Percentiles rank a stretch among this genome's conserved stretches.
These are phyloP conservation scores for Ilyonectria mors-panacis DNA, from an alignment of 2,329 filamentous ascomycete species.

Conservation along the genomic window DNA sequence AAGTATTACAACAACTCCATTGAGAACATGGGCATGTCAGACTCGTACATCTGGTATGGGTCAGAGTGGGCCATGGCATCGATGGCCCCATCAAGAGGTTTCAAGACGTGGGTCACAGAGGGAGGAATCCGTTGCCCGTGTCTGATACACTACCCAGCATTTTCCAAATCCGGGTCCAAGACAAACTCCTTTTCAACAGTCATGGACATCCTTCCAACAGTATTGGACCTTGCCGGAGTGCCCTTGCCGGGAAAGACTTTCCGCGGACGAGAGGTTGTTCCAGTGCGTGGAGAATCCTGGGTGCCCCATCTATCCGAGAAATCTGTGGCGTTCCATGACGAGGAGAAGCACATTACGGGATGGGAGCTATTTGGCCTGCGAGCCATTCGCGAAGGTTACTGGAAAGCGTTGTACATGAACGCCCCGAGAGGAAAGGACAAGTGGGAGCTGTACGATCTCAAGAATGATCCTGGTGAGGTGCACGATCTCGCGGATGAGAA, in stretches of 20 bases:
- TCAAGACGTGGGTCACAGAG: conserved; percentile 40
- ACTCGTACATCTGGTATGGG: conserved; percentile 74
- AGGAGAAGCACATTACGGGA: conserved; percentile 63
- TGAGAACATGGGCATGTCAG: conserved; percentile 69
- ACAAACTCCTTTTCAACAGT: conserved; percentile 53
- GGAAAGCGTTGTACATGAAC: conserved; percentile 70
- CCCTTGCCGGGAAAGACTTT: conserved; percentile 54
- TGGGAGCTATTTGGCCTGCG: conserved; percentile 69
- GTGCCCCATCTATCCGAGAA: conserved; percentile 1
- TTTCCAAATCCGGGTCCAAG: conserved; percentile 57
- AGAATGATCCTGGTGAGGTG: conserved; percentile 22
- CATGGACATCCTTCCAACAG: conserved; percentile 64
- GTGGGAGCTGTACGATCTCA: conserved; percentile 32
- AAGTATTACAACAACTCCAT: conserved; percentile 67
- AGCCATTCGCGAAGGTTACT: conserved; percentile 68
- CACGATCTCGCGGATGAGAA: conserved; percentile 15
- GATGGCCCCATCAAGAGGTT: conserved; percentile 63
- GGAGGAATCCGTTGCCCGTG: conserved; percentile 26
- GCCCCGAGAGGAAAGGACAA: conserved; percentile 17
- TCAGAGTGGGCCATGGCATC: conserved; percentile 55
- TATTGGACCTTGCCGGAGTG: conserved; percentile 61
- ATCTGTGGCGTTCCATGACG: conserved; percentile 61
- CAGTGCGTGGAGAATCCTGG: conserved; percentile 60
- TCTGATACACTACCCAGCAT: conserved; percentile 49
- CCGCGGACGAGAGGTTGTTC: conserved; percentile 62